Conservation (phyloP, 495 filamentous ascomycete species). For the Daldinia vernicosa region DNA sequence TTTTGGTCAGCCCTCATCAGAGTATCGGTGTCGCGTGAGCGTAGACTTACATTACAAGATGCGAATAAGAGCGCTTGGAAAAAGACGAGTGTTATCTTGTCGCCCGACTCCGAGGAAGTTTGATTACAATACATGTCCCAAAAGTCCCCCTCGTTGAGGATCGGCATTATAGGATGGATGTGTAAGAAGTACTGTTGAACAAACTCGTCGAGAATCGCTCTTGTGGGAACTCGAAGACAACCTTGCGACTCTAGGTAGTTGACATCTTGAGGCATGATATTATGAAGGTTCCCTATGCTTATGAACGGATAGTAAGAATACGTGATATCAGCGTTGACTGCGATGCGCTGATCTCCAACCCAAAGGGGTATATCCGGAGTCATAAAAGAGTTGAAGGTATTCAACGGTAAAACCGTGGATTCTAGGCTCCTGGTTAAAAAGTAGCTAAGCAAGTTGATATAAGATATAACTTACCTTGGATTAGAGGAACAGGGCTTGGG, state of each 20-base stretch:
- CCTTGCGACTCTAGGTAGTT: conserved; percentile 55
- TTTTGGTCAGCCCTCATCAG: background rate
- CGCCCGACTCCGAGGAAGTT: conserved; percentile 3
- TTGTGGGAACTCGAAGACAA: conserved; percentile 54
- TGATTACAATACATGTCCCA: conserved; percentile 54
- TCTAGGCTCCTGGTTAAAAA: conserved; percentile 26
- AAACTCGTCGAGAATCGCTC: conserved; percentile 54
- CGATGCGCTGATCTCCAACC: conserved; percentile 37
- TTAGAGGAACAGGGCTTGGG: conserved; percentile 20
- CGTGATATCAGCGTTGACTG: conserved; percentile 45
- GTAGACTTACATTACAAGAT: conserved; percentile 53
- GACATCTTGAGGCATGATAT: conserved; percentile 55
- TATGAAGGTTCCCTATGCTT: conserved; percentile 45
- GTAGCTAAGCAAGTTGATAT: background rate
- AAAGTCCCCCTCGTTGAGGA: conserved; percentile 59
- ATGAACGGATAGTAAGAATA: conserved; percentile 55
- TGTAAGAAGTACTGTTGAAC: conserved; percentile 59
- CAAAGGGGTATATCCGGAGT: conserved; percentile 41
- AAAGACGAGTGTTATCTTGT: conserved; percentile 57
- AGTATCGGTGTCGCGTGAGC: background rate
- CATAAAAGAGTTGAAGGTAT: conserved; percentile 39
- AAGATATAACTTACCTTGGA: conserved; percentile 24
- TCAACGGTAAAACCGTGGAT: conserved; percentile 35
- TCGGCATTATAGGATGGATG: conserved; percentile 57
- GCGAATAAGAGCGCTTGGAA: conserved; percentile 61